These are phyloP conservation scores for Paramecium bursaria DNA, from an alignment of 73 alveolate species.

Conservation along the genomic window DNA sequence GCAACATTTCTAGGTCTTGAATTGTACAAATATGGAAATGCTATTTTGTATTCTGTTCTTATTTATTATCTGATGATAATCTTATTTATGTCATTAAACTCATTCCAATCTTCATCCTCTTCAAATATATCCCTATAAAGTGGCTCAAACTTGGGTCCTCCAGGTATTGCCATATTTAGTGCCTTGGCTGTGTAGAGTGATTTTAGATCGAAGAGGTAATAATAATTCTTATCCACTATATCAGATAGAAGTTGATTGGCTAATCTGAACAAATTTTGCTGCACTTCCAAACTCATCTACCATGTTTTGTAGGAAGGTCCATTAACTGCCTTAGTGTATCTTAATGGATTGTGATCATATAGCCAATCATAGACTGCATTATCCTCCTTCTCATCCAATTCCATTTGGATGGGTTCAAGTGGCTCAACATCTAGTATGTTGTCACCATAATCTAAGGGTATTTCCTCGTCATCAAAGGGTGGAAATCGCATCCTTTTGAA, in stretches of 20 bases:
- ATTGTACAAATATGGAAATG: slow-evolving; percentile 99
- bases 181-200: slow-evolving; percentile 99
- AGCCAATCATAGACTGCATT: slow-evolving; percentile 99
- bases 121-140: slow-evolving; percentile 94
- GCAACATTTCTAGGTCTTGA: slow-evolving; percentile 98
- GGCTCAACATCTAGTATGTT: slow-evolving; percentile 98
- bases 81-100: slow-evolving; percentile 99
- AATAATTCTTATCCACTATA: slow-evolving; percentile 97
- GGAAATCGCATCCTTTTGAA: slow-evolving; percentile 99
- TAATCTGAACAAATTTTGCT: slow-evolving; percentile 95
- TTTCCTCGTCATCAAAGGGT: slow-evolving; percentile 99
- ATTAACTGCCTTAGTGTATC: slow-evolving; percentile 93
- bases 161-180: slow-evolving; percentile 99
- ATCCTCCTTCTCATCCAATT: slow-evolving; percentile 99
- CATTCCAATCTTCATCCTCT: slow-evolving; percentile 99
- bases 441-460: slow-evolving; percentile 99
- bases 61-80: slow-evolving; percentile 97
- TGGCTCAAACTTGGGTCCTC: slow-evolving; percentile 99
- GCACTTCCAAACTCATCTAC: slow-evolving; percentile 93
- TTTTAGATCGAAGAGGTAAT: slow-evolving; percentile 96
- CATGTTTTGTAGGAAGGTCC: slow-evolving; percentile 98
- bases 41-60: slow-evolving; percentile 99
- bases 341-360: slow-evolving; percentile 97
- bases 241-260: slow-evolving; percentile 98
- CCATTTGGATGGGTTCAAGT: slow-evolving; percentile 98